A percentile compares a stretch with the other conserved stretches of the same genome.
Conservation (phyloP, 352 stramenopile species). For the Globisporangium yorkense region DNA sequence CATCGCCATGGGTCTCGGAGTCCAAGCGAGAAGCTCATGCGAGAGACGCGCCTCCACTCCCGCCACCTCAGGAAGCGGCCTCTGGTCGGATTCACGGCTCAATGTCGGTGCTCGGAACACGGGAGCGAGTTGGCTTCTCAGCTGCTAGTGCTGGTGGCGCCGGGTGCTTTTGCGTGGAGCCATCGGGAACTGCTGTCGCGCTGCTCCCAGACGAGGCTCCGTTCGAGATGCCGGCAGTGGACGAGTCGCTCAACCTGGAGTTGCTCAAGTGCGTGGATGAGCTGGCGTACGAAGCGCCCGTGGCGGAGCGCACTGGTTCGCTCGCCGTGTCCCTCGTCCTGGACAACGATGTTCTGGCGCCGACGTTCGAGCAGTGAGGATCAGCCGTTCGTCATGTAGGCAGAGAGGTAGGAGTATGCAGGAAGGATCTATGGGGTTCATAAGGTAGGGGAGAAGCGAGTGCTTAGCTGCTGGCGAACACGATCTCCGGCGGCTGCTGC, state of each 20-base stretch:
- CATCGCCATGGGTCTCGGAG: background rate
- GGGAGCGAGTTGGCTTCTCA: too few species aligned
- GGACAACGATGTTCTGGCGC: slow-evolving; percentile 6
- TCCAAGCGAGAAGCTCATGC: background rate
- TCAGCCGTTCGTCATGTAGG: background rate
- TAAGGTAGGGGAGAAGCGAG: background rate
- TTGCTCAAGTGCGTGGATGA: slow-evolving; percentile 2
- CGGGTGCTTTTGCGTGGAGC: too few species aligned
- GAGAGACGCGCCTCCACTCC: too few species aligned
- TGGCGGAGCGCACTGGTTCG: background rate
- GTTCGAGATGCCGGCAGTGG: background rate
- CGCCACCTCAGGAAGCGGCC: too few species aligned
- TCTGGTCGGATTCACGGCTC: too few species aligned
- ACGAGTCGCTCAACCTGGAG: background rate
- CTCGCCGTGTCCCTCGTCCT: background rate
- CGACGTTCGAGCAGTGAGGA: background rate
- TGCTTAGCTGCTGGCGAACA: slow-evolving; percentile 20
- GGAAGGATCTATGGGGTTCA: background rate
- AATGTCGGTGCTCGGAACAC: too few species aligned
- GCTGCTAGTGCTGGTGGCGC: too few species aligned
- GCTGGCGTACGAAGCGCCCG: background rate
- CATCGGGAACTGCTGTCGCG: background rate
- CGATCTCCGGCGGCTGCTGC: slow-evolving; percentile 25
- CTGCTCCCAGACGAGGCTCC: background rate
- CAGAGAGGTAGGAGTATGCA: background rate